Conservation (phyloP, 2,329 filamentous ascomycete species). For the Penicillium brevicompactum region DNA sequence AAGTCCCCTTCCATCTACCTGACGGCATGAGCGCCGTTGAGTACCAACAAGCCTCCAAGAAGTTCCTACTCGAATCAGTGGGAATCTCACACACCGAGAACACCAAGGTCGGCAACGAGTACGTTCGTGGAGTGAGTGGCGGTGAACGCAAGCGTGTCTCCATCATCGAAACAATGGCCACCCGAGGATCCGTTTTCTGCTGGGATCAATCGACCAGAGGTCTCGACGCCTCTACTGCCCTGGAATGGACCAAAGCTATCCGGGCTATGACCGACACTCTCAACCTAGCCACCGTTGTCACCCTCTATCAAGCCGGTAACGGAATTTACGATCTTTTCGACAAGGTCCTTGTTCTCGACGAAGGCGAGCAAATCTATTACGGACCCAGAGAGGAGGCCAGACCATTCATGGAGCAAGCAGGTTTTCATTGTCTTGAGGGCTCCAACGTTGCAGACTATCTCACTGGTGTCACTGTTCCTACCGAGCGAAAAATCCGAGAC, state of each 20-base stretch:
- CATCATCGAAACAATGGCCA: conserved; percentile 65
- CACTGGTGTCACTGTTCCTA: conserved; percentile 64
- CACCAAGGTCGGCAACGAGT: conserved; percentile 70
- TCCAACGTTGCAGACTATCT: conserved; percentile 68
- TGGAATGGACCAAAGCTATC: conserved; percentile 64
- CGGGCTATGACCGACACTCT: conserved; percentile 65
- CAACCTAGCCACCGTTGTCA: conserved; percentile 63
- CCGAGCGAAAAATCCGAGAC: conserved; percentile 47
- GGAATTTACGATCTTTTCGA: conserved; percentile 71
- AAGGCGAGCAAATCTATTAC: conserved; percentile 67
- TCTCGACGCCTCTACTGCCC: conserved; percentile 65
- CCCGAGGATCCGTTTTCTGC: conserved; percentile 60
- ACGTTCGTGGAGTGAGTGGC: conserved; percentile 66
- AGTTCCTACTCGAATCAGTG: conserved; percentile 62
- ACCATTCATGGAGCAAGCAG: conserved; percentile 66
- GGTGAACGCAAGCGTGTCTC: conserved; percentile 71
- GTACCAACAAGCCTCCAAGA: conserved; percentile 49
- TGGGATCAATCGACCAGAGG: conserved; percentile 71
- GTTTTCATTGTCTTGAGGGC: conserved; percentile 64
- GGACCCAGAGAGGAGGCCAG: conserved; percentile 61
- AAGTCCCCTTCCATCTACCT: conserved; percentile 55
- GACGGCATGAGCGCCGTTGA: conserved; percentile 50
- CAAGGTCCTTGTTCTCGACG: conserved; percentile 69
- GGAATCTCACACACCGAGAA: conserved; percentile 61
- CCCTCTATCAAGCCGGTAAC: conserved; percentile 70